Evolutionary conservation across 352 stramenopile genomes (phyloP).

Genomic region (Globisporangium ultimum): DNA sequence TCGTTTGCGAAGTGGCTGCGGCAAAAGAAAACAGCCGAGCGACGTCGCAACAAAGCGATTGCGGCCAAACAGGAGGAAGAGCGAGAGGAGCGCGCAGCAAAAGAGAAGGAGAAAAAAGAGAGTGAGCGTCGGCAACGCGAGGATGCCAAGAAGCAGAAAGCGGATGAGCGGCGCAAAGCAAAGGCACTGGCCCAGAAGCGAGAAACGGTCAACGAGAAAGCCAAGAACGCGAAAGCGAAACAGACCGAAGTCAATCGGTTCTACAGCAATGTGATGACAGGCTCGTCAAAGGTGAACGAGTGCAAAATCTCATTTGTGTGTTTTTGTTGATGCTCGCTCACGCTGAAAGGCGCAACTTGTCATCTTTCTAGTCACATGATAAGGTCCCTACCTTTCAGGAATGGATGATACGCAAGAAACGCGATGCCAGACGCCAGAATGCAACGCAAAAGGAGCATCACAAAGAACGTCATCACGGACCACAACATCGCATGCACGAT

Average conservation of each 20-base stretch:
- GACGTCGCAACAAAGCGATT: background rate
- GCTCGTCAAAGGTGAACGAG: constrained; percentile 3
- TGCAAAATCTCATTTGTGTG: background rate
- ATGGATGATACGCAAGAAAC: constrained; percentile 13
- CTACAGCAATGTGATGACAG: constrained; percentile 8
- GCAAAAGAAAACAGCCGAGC: constrained; percentile 19
- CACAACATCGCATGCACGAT: background rate
- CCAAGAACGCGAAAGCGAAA: constrained; percentile 10
- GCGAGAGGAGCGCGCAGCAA: constrained; percentile 2
- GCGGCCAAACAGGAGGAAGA: constrained; percentile 17
- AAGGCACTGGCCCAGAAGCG: constrained; percentile 1
- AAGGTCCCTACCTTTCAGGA: constrained; percentile 11
- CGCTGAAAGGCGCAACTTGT: background rate
- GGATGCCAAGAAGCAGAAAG: constrained; percentile 1
- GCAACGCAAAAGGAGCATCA: background rate
- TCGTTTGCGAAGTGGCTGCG: constrained; percentile 46
- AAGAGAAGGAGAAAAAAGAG: constrained; percentile 19
- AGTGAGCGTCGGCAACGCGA: constrained; percentile 14
- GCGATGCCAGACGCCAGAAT: background rate
- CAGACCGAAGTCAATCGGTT: constrained; percentile 1
- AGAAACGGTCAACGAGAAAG: constrained; percentile 6
- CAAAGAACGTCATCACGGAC: background rate
- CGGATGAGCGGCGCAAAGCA: constrained; percentile 2
- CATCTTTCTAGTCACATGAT: background rate
- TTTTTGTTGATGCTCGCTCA: background rate